phyloP scores from a whole-genome alignment of 164 flowering plant species.

The Aristolochia fimbriata region DNA sequence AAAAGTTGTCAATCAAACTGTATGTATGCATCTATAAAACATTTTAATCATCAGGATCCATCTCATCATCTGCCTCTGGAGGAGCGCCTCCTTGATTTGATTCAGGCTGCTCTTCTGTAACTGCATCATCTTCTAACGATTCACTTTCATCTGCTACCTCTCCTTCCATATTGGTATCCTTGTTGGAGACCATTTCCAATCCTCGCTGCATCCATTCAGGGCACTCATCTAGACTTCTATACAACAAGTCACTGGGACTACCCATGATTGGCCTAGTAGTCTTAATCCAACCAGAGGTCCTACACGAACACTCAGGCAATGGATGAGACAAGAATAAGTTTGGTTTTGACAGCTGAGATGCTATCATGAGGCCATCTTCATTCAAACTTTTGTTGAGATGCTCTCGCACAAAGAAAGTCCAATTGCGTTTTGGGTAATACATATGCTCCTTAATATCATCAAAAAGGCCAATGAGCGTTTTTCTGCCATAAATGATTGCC shows the following conservation, averaged over 20 bases:
- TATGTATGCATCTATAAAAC: too few relatives aligned
- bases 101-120: conserved; percentile 31
- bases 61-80: conserved; percentile 66
- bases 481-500: conserved; percentile 34
- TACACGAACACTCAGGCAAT: conserved; percentile 91
- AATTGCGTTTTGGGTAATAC: conserved; percentile 65
- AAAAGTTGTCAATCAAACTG: too few relatives aligned
- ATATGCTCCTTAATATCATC: conserved; percentile 48
- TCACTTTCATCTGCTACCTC: conserved; percentile 35
- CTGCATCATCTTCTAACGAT: conserved; percentile 36
- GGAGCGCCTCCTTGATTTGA: conserved; percentile 21
- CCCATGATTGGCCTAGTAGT: conserved; percentile 19
- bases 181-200: conserved; percentile 16
- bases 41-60: conserved; percentile 71
- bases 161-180: conserved; percentile 16
- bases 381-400: conserved; percentile 76
- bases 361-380: conserved; percentile 58
- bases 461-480: conserved; percentile 45
- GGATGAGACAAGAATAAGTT: conserved; percentile 78
- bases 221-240: conserved; percentile 73
- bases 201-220: conserved; percentile 72
- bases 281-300: conserved; percentile 21
- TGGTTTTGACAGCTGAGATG: conserved; percentile 47
- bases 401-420: conserved; percentile 63
- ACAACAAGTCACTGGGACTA: conserved; percentile 26